Evolutionary conservation across 176 grass and related monocot species (phyloP).

Genomic region (Eleusine coracana): DNA sequence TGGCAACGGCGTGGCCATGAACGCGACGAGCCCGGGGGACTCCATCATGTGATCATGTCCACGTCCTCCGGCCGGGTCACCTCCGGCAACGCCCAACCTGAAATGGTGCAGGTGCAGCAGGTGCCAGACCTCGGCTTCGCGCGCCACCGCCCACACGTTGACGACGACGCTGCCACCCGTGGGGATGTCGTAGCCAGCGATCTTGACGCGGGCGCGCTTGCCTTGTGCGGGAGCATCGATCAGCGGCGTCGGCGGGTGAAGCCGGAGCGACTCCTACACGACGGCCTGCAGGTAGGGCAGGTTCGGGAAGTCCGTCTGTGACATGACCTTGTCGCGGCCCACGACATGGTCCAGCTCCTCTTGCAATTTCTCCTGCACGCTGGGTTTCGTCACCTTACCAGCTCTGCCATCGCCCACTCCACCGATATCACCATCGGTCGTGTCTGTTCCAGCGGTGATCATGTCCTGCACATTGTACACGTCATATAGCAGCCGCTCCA

Average conservation of each 20-base stretch:
- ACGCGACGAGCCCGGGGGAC: constrained; percentile 56
- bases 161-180: constrained; percentile 55
- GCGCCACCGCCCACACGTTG: constrained; percentile 64
- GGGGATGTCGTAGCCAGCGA: constrained; percentile 62
- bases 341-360: constrained; percentile 63
- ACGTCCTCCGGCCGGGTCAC: constrained; percentile 47
- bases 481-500: too few species aligned
- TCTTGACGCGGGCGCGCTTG: constrained; percentile 45
- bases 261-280: constrained; percentile 65
- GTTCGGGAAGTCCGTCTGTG: constrained; percentile 52
- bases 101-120: constrained; percentile 69
- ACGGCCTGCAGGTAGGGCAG: constrained; percentile 63
- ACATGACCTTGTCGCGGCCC: constrained; percentile 42
- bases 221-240: constrained; percentile 69
- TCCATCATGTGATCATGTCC: constrained; percentile 56
- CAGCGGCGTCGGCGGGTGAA: constrained; percentile 67
- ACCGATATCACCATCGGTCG: constrained; percentile 74
- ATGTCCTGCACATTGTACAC: constrained; percentile 45
- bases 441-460: constrained; percentile 73
- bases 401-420: constrained; percentile 72
- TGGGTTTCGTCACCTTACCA: constrained; percentile 52
- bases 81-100: constrained; percentile 48
- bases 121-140: constrained; percentile 57
- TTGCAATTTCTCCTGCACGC: constrained; percentile 55
- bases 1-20: constrained; percentile 67